Percentiles rank a stretch among this genome's conserved stretches.
phyloP scores from a whole-genome alignment of 768 basidiomycete genomes.

The Aureoboletus auriporus region DNA sequence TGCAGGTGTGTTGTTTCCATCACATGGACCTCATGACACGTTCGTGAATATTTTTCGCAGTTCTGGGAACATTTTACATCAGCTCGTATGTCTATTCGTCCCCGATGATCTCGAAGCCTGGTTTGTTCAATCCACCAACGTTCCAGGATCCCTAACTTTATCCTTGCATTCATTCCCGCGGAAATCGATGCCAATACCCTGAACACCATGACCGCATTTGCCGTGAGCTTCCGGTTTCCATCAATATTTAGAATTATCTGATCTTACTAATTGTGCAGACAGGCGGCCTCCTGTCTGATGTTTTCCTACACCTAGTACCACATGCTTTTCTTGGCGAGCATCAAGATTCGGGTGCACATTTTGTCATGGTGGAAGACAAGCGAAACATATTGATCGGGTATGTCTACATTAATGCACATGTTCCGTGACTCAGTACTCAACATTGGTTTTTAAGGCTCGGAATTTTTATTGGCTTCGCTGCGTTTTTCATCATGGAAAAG shows the following conservation, averaged over 20 bases:
- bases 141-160: conserved; percentile 85
- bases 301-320: conserved; percentile 88
- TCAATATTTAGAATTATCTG: conserved; percentile 9
- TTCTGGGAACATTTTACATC: conserved; percentile 93
- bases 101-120: conserved; percentile 13
- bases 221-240: conserved; percentile 45
- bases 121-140: conserved; percentile 18
- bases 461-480: conserved; percentile 82
- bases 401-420: conserved; percentile 15
- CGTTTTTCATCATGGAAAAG: conserved; percentile 94
- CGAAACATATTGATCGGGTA: conserved; percentile 89
- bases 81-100: conserved; percentile 68
- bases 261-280: conserved; percentile 45
- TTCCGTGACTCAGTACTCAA: conserved; percentile 15
- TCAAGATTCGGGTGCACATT: conserved; percentile 64
- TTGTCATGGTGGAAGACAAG: conserved; percentile 87
- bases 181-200: conserved; percentile 80
- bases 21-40: conserved; percentile 10
- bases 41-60: conserved; percentile 30
- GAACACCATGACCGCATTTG: conserved; percentile 93
- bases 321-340: conserved; percentile 91
- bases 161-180: conserved; percentile 90
- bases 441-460: conserved; percentile 48
- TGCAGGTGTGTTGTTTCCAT: conserved; percentile 41
- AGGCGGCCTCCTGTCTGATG: conserved; percentile 88